Base-by-base conservation (phyloP, 345 rosid genomes). In the Crucihimalaya himalaica region DNA sequence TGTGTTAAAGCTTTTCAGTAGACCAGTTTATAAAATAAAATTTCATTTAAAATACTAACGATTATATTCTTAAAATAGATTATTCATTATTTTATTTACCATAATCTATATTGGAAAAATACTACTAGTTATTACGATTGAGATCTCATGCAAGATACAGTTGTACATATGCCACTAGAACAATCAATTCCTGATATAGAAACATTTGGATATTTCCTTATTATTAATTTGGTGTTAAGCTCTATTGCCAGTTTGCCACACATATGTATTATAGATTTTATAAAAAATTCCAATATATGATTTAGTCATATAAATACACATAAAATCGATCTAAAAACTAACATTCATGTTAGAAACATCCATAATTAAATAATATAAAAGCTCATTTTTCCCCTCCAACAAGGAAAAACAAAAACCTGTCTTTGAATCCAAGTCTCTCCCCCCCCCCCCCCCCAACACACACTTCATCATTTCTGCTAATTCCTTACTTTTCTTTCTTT, bases 391-490 rank as follows among this genome's bases (percentile, higher is more conserved):
- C 65, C 65, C 51, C 70, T 61, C 64, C 74, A 62, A 62, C 59
- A 40, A 76, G 63, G 64, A 29, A 68, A 50, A 69, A 27, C 28
- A 52, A 79, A 81, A 79, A 80, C 88, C 83, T 87, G 85, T 85
- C 93, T 90, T 89, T 83, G 83, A 93, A 86, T 87, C 86, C 84
- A 87, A 86, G 89, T 80, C 76, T 88, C 82, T 68, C 68, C 78
- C 78, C 57, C 59, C 63, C 62, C 23, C 35, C 4, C 29, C 23
- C 14, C 59, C n/a, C n/a, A n/a, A n/a, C n/a, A n/a, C 20, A 50
- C 73, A 67, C 68, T 76, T 54, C 75, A 63, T 16, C 80, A 76
- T 76, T 66, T 62, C 71, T 76, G 70, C 66, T 52, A 63, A 69
- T 62, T 75, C 56, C 64, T 7, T 50, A 68, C 73, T 61, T 51